Evolutionary conservation across 2,329 filamentous ascomycete genomes (phyloP).

Genomic region (Apiospora rasikravindrae): DNA sequence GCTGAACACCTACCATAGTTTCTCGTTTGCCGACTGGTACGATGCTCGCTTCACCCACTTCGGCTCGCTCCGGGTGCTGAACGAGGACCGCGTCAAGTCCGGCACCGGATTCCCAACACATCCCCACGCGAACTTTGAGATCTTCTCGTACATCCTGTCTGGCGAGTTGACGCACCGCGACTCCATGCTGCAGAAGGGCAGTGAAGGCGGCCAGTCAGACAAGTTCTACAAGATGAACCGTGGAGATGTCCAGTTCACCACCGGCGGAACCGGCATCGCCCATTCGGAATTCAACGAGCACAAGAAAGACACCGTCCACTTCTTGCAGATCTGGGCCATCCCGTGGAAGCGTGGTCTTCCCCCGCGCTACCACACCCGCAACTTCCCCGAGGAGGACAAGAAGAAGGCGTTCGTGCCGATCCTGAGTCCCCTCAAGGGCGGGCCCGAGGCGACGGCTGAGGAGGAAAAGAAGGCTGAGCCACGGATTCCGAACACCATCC

Average conservation of each 20-base stretch:
- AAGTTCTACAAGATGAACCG: constrained; percentile 74
- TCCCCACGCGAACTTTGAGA: constrained; percentile 84
- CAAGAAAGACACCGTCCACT: constrained; percentile 73
- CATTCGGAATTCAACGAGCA: constrained; percentile 87
- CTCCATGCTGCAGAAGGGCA: constrained; percentile 76
- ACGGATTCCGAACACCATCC: constrained; percentile 69
- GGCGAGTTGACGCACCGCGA: constrained; percentile 89
- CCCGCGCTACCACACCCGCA: constrained; percentile 77
- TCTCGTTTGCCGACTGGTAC: constrained; percentile 78
- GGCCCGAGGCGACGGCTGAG: constrained; percentile 62
- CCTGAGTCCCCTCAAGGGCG: constrained; percentile 74
- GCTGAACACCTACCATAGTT: constrained; percentile 87
- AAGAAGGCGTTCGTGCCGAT: constrained; percentile 73
- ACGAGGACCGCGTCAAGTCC: constrained; percentile 82
- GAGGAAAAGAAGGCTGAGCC: constrained; percentile 71
- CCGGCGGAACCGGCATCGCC: constrained; percentile 79
- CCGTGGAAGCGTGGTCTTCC: constrained; percentile 79
- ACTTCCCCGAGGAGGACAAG: constrained; percentile 77
- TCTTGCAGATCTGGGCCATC: constrained; percentile 87
- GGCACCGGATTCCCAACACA: constrained; percentile 84
- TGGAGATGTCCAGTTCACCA: constrained; percentile 89
- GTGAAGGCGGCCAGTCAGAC: constrained; percentile 63
- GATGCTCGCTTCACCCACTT: constrained; percentile 71
- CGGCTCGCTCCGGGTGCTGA: constrained; percentile 81
- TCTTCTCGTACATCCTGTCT: constrained; percentile 85